phyloP scores from a whole-genome alignment of 2,329 filamentous ascomycete genomes.

The Colletotrichum plurivorum region DNA sequence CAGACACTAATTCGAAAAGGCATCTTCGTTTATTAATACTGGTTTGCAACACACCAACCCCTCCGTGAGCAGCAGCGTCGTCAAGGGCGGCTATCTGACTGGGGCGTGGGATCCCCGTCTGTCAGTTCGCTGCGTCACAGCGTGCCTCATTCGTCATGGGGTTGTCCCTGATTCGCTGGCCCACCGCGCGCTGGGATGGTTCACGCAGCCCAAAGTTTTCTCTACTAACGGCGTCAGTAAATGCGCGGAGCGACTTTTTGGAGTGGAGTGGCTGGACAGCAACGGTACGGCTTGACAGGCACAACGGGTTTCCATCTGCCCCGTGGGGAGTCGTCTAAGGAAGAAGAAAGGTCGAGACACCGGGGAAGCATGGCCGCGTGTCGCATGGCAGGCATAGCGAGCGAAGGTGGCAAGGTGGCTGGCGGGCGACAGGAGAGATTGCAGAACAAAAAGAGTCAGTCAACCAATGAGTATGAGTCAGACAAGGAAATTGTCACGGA shows the following conservation, averaged over 20 bases:
- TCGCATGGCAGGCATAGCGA: background rate
- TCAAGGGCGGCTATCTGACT: slow-evolving; percentile 18
- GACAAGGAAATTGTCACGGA: slow-evolving; percentile 19
- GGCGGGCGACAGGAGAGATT: background rate
- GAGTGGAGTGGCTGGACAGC: slow-evolving; percentile 12
- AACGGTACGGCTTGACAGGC: slow-evolving; percentile 18
- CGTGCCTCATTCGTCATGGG: slow-evolving; percentile 30
- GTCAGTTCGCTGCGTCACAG: slow-evolving; percentile 14
- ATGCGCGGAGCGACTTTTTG: background rate
- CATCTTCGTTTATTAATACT: background rate
- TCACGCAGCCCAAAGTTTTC: slow-evolving; percentile 32
- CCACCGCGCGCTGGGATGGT: slow-evolving; percentile 24
- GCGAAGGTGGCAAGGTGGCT: background rate
- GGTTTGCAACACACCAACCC: slow-evolving; percentile 2
- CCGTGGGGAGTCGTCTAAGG: slow-evolving; percentile 4
- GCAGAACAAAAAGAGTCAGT: slow-evolving; percentile 18
- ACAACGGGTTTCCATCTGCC: background rate
- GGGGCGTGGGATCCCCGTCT: slow-evolving; percentile 20
- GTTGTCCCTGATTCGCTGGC: slow-evolving; percentile 29
- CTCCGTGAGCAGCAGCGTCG: background rate
- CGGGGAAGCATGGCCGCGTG: background rate
- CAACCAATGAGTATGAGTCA: slow-evolving; percentile 26
- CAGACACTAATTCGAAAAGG: too few species aligned
- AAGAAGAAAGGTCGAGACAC: background rate
- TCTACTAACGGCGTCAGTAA: slow-evolving; percentile 4